Evolutionary conservation across 805 yeast species (phyloP), one percentile per base, ranked within the genome.

Genomic region (Kregervanrija delftensis): DNA sequence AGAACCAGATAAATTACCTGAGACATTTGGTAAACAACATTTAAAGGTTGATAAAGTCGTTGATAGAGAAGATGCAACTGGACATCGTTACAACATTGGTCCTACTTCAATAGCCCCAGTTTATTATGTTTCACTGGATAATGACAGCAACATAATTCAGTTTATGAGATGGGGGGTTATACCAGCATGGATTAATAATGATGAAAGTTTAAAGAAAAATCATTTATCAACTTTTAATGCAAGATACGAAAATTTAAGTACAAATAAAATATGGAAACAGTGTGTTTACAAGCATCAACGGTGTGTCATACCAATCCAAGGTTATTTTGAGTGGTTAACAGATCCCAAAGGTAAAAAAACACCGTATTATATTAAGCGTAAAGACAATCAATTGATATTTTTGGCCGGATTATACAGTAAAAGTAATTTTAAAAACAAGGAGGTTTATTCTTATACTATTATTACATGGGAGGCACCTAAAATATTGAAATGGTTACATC

Each of bases 101-200:
- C 93, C 91, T 1, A 79, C 85, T 3, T 64, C 67, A 34, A 52
- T 50, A 11, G 77, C 69, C 1, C 84, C 70, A 35, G 79, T 61
- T 43, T 73, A 49, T 49, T 48, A 42, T 53, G 39, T n/a, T 37
- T 45, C 12, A 16, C 30, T 1, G 4, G 40, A 15, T 35, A 41
- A 13, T 14, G 40, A 10, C 3, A 34, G 9, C 28, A 11, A 52
- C 34, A 47, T 56, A 2, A 32, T 76, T 3, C 65, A 75, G 45
- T 71, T 73, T 37, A 86, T 86, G 93, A 74, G 73, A 39, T 89
- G 95, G 86, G 93, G 96, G 0, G 64, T 88, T 33, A 72, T 86
- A 1, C 96, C 96, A 0, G 55, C 60, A 8, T 84, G 88, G 87
- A 70, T 78, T 1, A 67, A 66, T 36, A 68, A 68, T 1, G 13